A percentile compares a stretch with the other conserved stretches of the same genome.
These are phyloP conservation scores for Ophiobolus disseminans DNA, from an alignment of 2,329 filamentous ascomycete species.

Conservation along the genomic window DNA sequence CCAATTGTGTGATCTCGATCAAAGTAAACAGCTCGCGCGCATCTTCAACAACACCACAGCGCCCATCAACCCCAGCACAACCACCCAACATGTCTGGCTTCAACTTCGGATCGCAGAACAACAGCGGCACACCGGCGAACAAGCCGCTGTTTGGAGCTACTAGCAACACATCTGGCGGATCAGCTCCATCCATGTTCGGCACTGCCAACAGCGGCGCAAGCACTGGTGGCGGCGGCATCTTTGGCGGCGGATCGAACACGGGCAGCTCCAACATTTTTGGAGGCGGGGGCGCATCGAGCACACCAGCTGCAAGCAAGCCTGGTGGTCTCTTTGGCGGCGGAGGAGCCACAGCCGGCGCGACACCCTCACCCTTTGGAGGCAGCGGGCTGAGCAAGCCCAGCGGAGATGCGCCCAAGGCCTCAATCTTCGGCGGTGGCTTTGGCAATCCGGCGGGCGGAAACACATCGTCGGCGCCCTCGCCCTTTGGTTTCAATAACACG, in stretches of 20 bases:
- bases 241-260: conserved; percentile 19
- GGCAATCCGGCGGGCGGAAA: conserved; percentile 21
- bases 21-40: conserved; percentile 26
- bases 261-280: conserved; percentile 35
- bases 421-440: conserved; percentile 10
- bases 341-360: conserved; percentile 31
- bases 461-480: conserved; percentile 25
- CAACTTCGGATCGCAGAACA: conserved; percentile 43
- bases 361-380: conserved; percentile 24
- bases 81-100: conserved; percentile 36
- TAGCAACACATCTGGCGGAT: conserved; percentile 29
- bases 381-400: conserved; percentile 28
- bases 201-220: conserved; percentile 27
- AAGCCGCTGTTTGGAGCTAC: conserved; percentile 42
- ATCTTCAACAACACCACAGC: conserved; percentile 10
- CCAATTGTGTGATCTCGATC: conserved; percentile 11
- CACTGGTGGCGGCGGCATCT: conserved; percentile 20
- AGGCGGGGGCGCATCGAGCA: conserved; percentile 29
- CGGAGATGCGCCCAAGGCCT: conserved; percentile 19
- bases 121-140: conserved; percentile 34
- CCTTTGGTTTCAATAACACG: conserved; percentile 17
- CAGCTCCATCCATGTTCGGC: conserved; percentile 37
- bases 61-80: conserved; percentile 4
- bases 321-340: conserved; percentile 37
- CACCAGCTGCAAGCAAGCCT: conserved; percentile 38